A percentile compares a stretch with the other conserved stretches of the same genome.
Conservation (phyloP, 192 early-diverging fungal genomes). For the Pilaira anomala region DNA sequence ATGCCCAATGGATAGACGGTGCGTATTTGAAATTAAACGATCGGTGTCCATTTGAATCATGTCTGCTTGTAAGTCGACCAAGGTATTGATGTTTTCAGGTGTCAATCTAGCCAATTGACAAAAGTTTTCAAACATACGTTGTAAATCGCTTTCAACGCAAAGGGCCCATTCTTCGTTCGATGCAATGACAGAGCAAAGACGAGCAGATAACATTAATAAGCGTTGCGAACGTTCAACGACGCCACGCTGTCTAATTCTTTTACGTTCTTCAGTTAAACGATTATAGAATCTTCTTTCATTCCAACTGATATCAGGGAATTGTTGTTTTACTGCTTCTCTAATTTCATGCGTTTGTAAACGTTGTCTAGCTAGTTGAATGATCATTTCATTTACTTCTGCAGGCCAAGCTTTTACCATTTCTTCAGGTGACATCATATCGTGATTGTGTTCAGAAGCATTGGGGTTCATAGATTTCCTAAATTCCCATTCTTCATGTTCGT, state of each 20-base stretch:
- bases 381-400: conserved; percentile 45
- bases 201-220: conserved; percentile 46
- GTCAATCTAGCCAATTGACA: conserved; percentile 20
- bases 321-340: conserved; percentile 41
- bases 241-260: conserved; percentile 47
- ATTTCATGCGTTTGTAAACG: conserved; percentile 46
- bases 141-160: conserved; percentile 23
- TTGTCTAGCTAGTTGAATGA: conserved; percentile 48
- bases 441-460: conserved; percentile 51
- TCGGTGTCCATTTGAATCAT: conserved; percentile 15
- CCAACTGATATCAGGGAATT: conserved; percentile 55
- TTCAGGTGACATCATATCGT: conserved; percentile 51
- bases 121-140: conserved; percentile 26
- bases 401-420: conserved; percentile 57
- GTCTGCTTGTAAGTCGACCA: conserved; percentile 21
- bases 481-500: conserved; percentile 49
- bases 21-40: background rate
- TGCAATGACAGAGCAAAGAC: conserved; percentile 40
- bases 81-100: conserved; percentile 14
- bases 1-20: background rate
- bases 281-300: conserved; percentile 62
- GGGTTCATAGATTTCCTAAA: conserved; percentile 57
- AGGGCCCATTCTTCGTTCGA: conserved; percentile 32
- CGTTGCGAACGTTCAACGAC: conserved; percentile 46
- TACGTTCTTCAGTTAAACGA: conserved; percentile 54